Percentiles rank a stretch among this genome's conserved stretches.
Conservation (phyloP, 2,329 filamentous ascomycete genomes). For the Cladosporium sphaerospermum region DNA sequence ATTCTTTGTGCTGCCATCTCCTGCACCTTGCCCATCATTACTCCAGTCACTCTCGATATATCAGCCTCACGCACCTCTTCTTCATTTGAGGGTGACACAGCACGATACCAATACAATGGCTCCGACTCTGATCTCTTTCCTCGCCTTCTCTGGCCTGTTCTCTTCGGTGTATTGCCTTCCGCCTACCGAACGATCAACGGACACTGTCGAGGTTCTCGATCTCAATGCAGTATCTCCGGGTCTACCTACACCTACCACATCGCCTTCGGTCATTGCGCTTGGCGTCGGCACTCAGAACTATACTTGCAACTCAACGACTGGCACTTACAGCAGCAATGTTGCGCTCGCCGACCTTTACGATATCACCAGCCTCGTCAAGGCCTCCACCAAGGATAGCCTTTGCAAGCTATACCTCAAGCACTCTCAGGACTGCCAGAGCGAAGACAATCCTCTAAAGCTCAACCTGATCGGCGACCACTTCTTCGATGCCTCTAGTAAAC, state of each 20-base stretch:
- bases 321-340: conserved; percentile 23
- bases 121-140: conserved; percentile 1
- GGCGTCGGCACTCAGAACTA: conserved; percentile 66
- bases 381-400: conserved; percentile 16
- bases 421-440: conserved; percentile 9
- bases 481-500: conserved; percentile 48
- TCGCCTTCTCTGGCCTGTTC: neutral
- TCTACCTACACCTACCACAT: conserved; percentile 3
- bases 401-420: conserved; percentile 14
- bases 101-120: conserved; percentile 1
- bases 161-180: conserved; percentile 2
- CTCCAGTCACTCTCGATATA: too few relatives aligned
- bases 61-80: too few relatives aligned
- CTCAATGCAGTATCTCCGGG: conserved; percentile 6
- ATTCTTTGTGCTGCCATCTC: conserved; percentile 5
- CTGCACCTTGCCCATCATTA: conserved; percentile 8
- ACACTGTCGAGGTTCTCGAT: neutral
- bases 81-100: neutral
- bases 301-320: conserved; percentile 43
- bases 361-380: conserved; percentile 34
- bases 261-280: conserved; percentile 44
- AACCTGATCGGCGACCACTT: conserved; percentile 56
- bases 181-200: conserved; percentile 7
- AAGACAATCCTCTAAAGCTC: conserved; percentile 10
- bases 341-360: conserved; percentile 42